Evolutionary conservation across 805 yeast species (phyloP).

Genomic region (Hanseniaspora osmophila): DNA sequence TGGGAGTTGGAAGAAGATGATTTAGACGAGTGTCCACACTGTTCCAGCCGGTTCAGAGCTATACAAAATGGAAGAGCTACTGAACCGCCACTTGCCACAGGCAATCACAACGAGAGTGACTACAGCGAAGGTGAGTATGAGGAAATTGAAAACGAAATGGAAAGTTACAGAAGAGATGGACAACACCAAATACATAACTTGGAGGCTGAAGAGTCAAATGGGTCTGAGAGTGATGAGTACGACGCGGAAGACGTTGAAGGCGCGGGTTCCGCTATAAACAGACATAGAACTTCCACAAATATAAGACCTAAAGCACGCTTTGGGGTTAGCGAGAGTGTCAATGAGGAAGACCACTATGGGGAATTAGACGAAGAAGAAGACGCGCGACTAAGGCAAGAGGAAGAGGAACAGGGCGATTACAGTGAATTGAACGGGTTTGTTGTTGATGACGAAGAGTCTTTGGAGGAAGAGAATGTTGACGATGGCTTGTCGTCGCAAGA

Average conservation of each 20-base stretch:
- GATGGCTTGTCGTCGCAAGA: conserved; percentile 2
- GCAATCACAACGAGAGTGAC: conserved; percentile 5
- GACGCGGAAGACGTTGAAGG: no score
- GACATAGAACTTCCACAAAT: background rate
- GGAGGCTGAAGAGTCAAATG: background rate
- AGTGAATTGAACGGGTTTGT: conserved; percentile 6
- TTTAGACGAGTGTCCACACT: conserved; percentile 52
- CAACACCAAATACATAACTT: background rate
- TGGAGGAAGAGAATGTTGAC: conserved; percentile 1
- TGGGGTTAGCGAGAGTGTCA: conserved; percentile 1
- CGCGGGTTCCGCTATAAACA: no score
- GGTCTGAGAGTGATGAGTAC: background rate
- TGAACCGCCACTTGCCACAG: no score
- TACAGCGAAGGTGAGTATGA: conserved; percentile 17
- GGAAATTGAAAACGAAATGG: conserved; percentile 5
- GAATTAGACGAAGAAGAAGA: conserved; percentile 5
- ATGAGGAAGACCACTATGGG: conserved; percentile 5
- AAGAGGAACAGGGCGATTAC: conserved; percentile 4
- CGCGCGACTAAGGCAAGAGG: conserved; percentile 1
- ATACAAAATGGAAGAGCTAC: conserved; percentile 1
- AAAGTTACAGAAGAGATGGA: background rate
- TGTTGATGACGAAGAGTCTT: conserved; percentile 2
- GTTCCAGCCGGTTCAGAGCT: conserved; percentile 39
- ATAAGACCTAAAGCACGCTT: conserved; percentile 6
- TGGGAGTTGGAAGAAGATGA: conserved; percentile 49